Conservation (phyloP, 1,139 yeast genomes). For the Debaryomyces sp. region DNA sequence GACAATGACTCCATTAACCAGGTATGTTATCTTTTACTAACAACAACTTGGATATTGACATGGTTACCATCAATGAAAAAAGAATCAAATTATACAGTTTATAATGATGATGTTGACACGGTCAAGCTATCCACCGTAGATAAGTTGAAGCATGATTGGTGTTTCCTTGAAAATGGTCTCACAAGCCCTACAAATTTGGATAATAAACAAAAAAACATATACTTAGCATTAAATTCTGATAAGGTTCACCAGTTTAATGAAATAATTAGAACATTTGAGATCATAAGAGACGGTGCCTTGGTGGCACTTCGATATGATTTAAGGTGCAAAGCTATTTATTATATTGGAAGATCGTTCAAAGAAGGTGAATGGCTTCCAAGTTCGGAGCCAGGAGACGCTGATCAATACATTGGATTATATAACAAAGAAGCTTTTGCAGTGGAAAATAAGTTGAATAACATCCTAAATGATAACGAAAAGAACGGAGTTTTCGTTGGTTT, state of each 20-base stretch:
- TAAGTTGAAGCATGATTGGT: constrained; percentile 56
- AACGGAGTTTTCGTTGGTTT: constrained; percentile 53
- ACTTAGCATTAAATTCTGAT: constrained; percentile 39
- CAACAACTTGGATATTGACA: constrained; percentile 50
- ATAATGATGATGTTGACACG: constrained; percentile 27
- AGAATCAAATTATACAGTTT: constrained; percentile 36
- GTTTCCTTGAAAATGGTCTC: constrained; percentile 53
- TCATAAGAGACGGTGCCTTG: constrained; percentile 51
- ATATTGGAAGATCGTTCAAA: constrained; percentile 51
- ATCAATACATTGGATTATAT: constrained; percentile 58
- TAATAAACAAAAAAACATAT: constrained; percentile 27
- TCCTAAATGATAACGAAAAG: constrained; percentile 29
- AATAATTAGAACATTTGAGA: constrained; percentile 46
- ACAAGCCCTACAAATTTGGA: constrained; percentile 24
- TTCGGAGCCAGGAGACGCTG: constrained; percentile 65
- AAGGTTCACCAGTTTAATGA: constrained; percentile 51
- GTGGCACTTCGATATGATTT: constrained; percentile 67
- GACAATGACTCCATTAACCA: constrained; percentile 51
- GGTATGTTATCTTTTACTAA: constrained; percentile 49
- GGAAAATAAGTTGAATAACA: constrained; percentile 43
- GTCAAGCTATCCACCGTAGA: constrained; percentile 40
- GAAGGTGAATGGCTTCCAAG: constrained; percentile 47
- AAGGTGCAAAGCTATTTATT: constrained; percentile 62
- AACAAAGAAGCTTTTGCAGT: constrained; percentile 59
- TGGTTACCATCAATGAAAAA: constrained; percentile 60